Evolutionary conservation across 441 rosid genomes (phyloP).

Genomic region (Metrosideros polymorpha): DNA sequence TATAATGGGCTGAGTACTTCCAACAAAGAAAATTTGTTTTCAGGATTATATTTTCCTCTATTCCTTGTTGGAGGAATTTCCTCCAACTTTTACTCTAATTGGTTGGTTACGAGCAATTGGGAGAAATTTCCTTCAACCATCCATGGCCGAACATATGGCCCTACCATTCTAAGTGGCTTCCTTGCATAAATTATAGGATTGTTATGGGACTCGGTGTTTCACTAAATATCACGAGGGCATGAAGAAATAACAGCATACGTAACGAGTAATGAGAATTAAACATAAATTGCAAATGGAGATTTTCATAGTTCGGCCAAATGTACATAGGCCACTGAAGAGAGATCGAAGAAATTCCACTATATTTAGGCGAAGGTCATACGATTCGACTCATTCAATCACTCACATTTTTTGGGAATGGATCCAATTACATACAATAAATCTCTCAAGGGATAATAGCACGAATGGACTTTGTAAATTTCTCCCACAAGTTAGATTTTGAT

Average conservation of each 20-base stretch:
- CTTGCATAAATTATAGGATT: background rate
- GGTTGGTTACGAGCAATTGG: background rate
- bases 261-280: background rate
- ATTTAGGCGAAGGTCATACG: background rate
- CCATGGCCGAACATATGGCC: background rate
- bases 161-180: background rate
- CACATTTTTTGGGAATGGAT: background rate
- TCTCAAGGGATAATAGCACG: no score
- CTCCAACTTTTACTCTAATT: background rate
- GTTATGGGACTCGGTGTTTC: background rate
- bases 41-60: background rate
- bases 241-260: background rate
- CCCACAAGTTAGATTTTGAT: background rate
- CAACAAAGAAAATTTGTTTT: background rate
- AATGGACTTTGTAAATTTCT: background rate
- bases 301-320: background rate
- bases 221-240: background rate
- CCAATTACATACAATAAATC: background rate
- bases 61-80: background rate
- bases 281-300: background rate
- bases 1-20: background rate
- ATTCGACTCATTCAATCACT: background rate
- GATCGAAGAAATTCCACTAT: background rate
- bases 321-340: background rate
- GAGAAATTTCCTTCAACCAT: background rate